Conservation (phyloP, 257 asterid species). For the Osmanthus fragrans region DNA sequence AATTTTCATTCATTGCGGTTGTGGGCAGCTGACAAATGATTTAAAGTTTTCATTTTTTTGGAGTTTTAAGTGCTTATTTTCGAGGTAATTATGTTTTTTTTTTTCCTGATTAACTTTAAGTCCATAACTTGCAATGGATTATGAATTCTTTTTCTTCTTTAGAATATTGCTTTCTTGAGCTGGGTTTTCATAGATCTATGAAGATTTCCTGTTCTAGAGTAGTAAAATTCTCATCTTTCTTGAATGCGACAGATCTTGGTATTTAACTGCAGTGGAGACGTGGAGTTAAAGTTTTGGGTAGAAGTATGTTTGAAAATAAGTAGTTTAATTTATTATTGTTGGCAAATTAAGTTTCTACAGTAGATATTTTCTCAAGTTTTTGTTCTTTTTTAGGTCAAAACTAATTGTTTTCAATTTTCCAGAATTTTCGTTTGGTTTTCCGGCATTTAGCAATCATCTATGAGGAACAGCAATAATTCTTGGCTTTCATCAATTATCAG, state of each 20-base stretch:
- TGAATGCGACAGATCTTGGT: neutral
- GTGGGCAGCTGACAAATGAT: neutral
- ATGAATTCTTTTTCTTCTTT: neutral
- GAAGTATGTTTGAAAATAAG: neutral
- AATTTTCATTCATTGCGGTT: neutral
- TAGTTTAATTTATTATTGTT: neutral
- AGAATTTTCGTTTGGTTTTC: neutral
- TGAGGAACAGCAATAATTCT: neutral
- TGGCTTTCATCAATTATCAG: slow-evolving; percentile 16
- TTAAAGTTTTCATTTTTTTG: neutral
- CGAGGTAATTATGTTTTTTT: neutral
- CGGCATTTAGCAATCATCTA: neutral
- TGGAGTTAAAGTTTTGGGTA: neutral
- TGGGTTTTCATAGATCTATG: neutral
- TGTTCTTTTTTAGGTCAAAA: neutral
- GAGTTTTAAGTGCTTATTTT: neutral
- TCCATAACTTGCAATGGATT: neutral
- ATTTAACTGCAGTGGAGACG: neutral
- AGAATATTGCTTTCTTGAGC: neutral
- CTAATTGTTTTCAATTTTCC: neutral
- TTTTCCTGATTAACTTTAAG: neutral
- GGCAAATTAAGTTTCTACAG: neutral
- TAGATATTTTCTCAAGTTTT: neutral
- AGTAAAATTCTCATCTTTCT: neutral
- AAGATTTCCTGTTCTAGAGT: neutral